These are phyloP conservation scores for Xylaria intraflava DNA, from an alignment of 495 filamentous ascomycete genomes.

Conservation along the genomic window DNA sequence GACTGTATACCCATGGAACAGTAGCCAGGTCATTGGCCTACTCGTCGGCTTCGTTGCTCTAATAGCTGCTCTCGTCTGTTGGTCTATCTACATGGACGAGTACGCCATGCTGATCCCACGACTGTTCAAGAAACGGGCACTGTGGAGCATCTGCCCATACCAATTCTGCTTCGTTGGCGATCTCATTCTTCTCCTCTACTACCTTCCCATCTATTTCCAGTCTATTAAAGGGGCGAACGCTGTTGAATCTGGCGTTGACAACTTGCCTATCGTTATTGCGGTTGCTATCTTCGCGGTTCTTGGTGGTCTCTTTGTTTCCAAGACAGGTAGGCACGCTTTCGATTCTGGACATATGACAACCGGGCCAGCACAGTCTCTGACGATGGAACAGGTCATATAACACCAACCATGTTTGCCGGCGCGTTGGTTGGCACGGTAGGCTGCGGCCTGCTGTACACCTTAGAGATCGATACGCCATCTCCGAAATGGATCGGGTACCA, in stretches of 20 bases:
- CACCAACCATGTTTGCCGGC: slow-evolving; percentile 30
- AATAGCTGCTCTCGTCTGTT: slow-evolving; percentile 20
- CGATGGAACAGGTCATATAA: too few relatives aligned
- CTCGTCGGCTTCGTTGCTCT: slow-evolving; percentile 36
- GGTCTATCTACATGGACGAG: slow-evolving; percentile 34
- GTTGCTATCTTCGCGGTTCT: too few relatives aligned
- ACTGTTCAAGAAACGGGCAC: slow-evolving; percentile 37
- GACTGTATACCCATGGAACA: slow-evolving; percentile 36
- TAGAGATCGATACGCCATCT: slow-evolving; percentile 26
- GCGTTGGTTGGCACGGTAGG: slow-evolving; percentile 18
- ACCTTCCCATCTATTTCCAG: slow-evolving; percentile 61
- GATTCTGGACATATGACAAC: too few relatives aligned
- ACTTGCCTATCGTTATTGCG: too few relatives aligned
- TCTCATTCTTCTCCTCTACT: slow-evolving; percentile 39
- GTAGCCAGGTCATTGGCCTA: slow-evolving; percentile 37
- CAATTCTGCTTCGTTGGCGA: slow-evolving; percentile 39
- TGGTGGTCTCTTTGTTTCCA: too few relatives aligned
- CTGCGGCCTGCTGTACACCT: slow-evolving; percentile 41
- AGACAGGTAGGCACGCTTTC: too few relatives aligned
- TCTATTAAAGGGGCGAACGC: slow-evolving; percentile 39
- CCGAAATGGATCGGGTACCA: slow-evolving; percentile 57
- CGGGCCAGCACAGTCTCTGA: too few relatives aligned
- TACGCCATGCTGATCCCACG: slow-evolving; percentile 38
- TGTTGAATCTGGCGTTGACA: too few relatives aligned
- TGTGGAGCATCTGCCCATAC: slow-evolving; percentile 34